A percentile compares a stretch with the other conserved stretches of the same genome.
These are phyloP conservation scores for Fusarium cyanostomum DNA, from an alignment of 2,329 filamentous ascomycete genomes.

Conservation along the genomic window DNA sequence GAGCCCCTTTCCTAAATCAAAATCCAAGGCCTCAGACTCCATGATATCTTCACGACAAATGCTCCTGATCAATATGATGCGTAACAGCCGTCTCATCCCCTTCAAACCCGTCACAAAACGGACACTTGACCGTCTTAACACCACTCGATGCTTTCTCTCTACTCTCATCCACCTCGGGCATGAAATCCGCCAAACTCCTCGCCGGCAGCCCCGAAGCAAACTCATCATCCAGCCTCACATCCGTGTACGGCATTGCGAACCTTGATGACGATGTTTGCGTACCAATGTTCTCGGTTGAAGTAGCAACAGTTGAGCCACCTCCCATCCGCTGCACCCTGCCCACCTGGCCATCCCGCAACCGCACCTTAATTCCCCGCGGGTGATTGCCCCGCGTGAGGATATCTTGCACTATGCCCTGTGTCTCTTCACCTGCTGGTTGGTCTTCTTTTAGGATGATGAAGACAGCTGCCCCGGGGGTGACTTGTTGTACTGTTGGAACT, in stretches of 20 bases:
- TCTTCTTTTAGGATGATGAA: conserved; percentile 81
- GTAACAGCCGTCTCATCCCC: conserved; percentile 75
- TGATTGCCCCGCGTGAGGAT: conserved; percentile 79
- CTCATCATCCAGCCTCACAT: conserved; percentile 49
- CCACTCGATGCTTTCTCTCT: conserved; percentile 14
- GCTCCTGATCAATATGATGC: conserved; percentile 66
- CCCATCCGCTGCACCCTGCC: conserved; percentile 76
- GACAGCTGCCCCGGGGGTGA: conserved; percentile 70
- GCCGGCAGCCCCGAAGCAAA: conserved; percentile 52
- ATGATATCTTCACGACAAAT: conserved; percentile 40
- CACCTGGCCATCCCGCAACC: conserved; percentile 74
- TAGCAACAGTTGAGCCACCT: conserved; percentile 12
- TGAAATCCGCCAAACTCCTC: conserved; percentile 57
- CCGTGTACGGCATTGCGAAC: conserved; percentile 47
- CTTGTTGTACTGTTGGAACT: conserved; percentile 61
- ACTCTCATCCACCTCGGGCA: conserved; percentile 51
- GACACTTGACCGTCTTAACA: conserved; percentile 57
- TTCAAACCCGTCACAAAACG: conserved; percentile 72
- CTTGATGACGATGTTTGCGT: conserved; percentile 29
- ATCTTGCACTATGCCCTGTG: conserved; percentile 71
- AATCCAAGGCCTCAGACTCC: background rate
- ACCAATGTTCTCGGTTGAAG: conserved; percentile 1
- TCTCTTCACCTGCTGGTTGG: conserved; percentile 77
- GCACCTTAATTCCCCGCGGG: conserved; percentile 81
- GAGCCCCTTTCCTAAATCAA: background rate